These are phyloP conservation scores for Calonectria pseudoturangicola DNA, from an alignment of 2,329 filamentous ascomycete genomes.

Conservation along the genomic window DNA sequence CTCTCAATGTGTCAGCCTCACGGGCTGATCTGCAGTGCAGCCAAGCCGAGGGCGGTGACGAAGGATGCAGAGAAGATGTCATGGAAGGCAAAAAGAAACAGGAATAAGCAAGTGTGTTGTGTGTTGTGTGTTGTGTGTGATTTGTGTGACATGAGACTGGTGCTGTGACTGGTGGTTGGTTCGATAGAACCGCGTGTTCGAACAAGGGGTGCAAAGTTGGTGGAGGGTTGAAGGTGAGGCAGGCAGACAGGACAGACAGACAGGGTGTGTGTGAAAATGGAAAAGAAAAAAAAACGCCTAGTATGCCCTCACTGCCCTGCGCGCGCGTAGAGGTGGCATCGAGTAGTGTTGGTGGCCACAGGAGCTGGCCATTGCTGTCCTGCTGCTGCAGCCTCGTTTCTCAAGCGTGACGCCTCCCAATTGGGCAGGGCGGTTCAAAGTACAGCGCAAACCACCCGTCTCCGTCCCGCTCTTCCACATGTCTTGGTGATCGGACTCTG, in stretches of 20 bases:
- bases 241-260: conserved; percentile 31
- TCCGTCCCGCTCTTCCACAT: conserved; percentile 34
- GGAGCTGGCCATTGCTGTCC: conserved; percentile 34
- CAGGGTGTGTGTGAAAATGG: conserved; percentile 20
- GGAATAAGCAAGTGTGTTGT: conserved; percentile 20
- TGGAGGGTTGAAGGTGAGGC: conserved; percentile 19
- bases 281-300: conserved; percentile 30
- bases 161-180: conserved; percentile 8
- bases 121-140: conserved; percentile 1
- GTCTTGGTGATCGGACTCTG: conserved; percentile 26
- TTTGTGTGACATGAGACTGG: conserved; percentile 17
- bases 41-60: conserved; percentile 27
- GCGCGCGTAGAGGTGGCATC: conserved; percentile 23
- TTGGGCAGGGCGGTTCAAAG: conserved; percentile 1
- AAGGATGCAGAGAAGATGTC: conserved; percentile 6
- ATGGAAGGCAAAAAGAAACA: conserved; percentile 22
- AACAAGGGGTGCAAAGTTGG: conserved; percentile 19
- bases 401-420: conserved; percentile 9
- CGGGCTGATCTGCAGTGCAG: conserved; percentile 39
- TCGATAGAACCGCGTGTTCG: conserved; percentile 1
- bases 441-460: conserved; percentile 13
- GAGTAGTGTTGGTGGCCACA: conserved; percentile 4
- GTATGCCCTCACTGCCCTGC: conserved; percentile 30
- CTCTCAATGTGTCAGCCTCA: conserved; percentile 54
- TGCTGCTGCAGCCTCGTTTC: conserved; percentile 40